A percentile compares a stretch with the other conserved stretches of the same genome.
Evolutionary conservation across 768 basidiomycete genomes (phyloP).

Genomic region (Suillus plorans): DNA sequence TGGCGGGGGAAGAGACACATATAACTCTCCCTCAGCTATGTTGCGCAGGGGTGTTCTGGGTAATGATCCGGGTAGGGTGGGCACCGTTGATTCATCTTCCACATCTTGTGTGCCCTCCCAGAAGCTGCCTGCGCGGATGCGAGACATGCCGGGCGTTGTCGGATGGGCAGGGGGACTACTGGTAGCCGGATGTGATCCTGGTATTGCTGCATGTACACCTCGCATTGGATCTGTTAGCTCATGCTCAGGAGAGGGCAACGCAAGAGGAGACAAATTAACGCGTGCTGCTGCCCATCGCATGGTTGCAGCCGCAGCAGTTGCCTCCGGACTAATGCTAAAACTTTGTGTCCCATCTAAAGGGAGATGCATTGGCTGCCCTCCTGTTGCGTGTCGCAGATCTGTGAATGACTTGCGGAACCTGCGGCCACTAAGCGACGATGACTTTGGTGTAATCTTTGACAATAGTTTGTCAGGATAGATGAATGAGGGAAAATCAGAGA

Average conservation of each 20-base stretch:
- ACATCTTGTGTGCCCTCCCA: slow-evolving; percentile 79
- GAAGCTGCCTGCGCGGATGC: slow-evolving; percentile 63
- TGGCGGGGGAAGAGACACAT: slow-evolving; percentile 3
- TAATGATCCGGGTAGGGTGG: slow-evolving; percentile 24
- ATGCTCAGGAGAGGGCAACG: slow-evolving; percentile 87
- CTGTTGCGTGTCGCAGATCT: slow-evolving; percentile 37
- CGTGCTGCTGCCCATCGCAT: slow-evolving; percentile 85
- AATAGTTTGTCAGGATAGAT: slow-evolving; percentile 27
- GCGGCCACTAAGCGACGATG: slow-evolving; percentile 32
- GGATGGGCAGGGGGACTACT: slow-evolving; percentile 36
- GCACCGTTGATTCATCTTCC: slow-evolving; percentile 25
- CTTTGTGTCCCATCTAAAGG: slow-evolving; percentile 29
- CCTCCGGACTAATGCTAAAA: slow-evolving; percentile 44
- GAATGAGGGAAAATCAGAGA: slow-evolving; percentile 7
- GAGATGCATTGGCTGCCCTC: slow-evolving; percentile 25
- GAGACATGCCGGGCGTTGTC: slow-evolving; percentile 46
- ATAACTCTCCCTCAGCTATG: slow-evolving; percentile 7
- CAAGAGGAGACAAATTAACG: slow-evolving; percentile 82
- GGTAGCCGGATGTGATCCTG: slow-evolving; percentile 51
- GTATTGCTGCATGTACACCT: slow-evolving; percentile 63
- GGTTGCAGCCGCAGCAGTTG: slow-evolving; percentile 71
- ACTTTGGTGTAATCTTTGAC: slow-evolving; percentile 24
- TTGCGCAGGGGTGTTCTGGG: slow-evolving; percentile 22
- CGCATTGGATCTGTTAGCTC: slow-evolving; percentile 92
- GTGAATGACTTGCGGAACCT: slow-evolving; percentile 48